A percentile compares a stretch with the other conserved stretches of the same genome.
Evolutionary conservation across 495 filamentous ascomycete species (phyloP).

Genomic region (Penicillium paxilli): DNA sequence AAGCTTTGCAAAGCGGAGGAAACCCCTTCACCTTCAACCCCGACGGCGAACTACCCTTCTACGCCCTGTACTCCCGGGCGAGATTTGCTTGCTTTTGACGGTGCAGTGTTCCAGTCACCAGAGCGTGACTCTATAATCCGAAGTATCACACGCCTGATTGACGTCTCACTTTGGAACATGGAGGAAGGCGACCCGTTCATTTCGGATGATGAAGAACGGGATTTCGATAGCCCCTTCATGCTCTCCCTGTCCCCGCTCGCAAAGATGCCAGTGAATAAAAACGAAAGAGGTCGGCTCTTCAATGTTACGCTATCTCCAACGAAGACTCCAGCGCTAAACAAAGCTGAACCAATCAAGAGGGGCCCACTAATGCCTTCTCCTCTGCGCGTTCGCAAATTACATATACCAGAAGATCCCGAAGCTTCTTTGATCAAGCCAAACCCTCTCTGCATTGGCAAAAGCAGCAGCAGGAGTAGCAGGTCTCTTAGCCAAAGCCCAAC

Average conservation of each 20-base stretch:
- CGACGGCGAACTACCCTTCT: background rate
- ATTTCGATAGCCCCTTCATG: background rate
- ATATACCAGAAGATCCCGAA: background rate
- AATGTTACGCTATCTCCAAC: background rate
- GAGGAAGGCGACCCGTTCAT: conserved; percentile 29
- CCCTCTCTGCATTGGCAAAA: background rate
- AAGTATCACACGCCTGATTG: conserved; percentile 27
- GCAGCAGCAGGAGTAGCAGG: background rate
- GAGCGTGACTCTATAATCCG: conserved; percentile 15
- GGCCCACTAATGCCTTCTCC: conserved; percentile 23
- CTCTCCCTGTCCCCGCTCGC: background rate
- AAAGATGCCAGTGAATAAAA: background rate
- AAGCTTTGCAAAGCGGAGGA: background rate
- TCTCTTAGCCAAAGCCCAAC: background rate
- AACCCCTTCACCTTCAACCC: background rate
- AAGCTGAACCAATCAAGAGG: background rate
- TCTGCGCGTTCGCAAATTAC: conserved; percentile 28
- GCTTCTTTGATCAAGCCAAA: background rate
- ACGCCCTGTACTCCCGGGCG: background rate
- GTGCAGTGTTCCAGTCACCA: conserved; percentile 3
- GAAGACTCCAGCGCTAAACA: background rate
- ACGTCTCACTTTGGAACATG: conserved; percentile 14
- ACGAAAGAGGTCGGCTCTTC: background rate
- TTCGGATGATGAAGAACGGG: conserved; percentile 12
- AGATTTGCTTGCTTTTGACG: background rate